Evolutionary conservation across 108 stramenopile genomes (phyloP).

Genomic region (Nitzschia sp.): DNA sequence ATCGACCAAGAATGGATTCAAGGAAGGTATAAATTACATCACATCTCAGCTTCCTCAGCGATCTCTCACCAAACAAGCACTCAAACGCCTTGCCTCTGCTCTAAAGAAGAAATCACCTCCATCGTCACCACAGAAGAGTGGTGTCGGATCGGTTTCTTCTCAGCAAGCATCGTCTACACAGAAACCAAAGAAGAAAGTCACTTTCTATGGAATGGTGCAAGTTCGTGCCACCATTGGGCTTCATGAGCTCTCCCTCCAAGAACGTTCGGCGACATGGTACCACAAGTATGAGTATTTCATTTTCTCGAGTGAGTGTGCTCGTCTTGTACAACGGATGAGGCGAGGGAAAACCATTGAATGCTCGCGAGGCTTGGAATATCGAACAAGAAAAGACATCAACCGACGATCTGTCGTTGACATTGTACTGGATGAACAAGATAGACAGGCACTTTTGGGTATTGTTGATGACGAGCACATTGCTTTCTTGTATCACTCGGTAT

Average conservation of each 20-base stretch:
- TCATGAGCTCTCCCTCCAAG: background rate
- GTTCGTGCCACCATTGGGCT: background rate
- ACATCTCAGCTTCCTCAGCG: too few species aligned
- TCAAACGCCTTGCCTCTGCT: too few species aligned
- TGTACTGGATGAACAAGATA: constrained; percentile 4
- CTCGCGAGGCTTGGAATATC: background rate
- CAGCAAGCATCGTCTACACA: too few species aligned
- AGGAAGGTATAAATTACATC: too few species aligned
- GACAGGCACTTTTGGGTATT: background rate
- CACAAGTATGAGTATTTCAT: background rate
- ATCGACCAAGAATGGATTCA: too few species aligned
- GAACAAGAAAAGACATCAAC: background rate
- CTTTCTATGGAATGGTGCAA: background rate
- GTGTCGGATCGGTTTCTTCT: too few species aligned
- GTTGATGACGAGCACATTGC: background rate
- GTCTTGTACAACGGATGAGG: background rate
- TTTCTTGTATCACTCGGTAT: background rate
- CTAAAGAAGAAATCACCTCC: too few species aligned
- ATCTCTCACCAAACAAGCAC: too few species aligned
- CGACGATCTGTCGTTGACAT: background rate
- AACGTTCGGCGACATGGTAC: background rate
- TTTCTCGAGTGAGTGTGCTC: background rate
- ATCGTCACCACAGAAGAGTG: too few species aligned
- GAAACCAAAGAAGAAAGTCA: too few species aligned
- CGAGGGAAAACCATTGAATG: background rate